Percentiles rank a stretch among this genome's conserved stretches.
Evolutionary conservation across 1,139 yeast species (phyloP).

Genomic region (Pichia sp.): DNA sequence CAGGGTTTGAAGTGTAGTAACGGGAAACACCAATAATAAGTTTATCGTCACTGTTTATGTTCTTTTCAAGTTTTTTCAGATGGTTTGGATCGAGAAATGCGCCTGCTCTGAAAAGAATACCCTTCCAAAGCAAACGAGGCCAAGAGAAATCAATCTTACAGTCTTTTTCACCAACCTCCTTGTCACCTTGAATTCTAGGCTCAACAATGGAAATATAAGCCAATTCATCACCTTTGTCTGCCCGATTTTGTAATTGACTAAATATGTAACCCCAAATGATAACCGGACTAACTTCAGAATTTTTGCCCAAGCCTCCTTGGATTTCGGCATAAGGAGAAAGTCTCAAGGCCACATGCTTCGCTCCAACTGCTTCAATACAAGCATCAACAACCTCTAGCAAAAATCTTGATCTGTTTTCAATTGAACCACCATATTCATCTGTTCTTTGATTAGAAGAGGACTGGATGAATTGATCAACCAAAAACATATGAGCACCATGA

Average conservation of each 20-base stretch:
- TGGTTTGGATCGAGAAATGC: slow-evolving; percentile 30
- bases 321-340: slow-evolving; percentile 54
- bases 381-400: slow-evolving; percentile 37
- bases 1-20: slow-evolving; percentile 42
- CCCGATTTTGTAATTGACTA: slow-evolving; percentile 37
- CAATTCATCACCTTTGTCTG: slow-evolving; percentile 36
- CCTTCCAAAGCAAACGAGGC: slow-evolving; percentile 42
- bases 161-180: not conserved
- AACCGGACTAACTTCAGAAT: slow-evolving; percentile 36
- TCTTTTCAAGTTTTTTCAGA: slow-evolving; percentile 12
- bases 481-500: slow-evolving; percentile 51
- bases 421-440: slow-evolving; percentile 51
- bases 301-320: slow-evolving; percentile 36
- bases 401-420: slow-evolving; percentile 39
- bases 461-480: slow-evolving; percentile 40
- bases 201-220: slow-evolving; percentile 43
- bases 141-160: slow-evolving; percentile 20
- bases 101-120: slow-evolving; percentile 46
- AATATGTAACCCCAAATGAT: slow-evolving; percentile 38
- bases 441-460: slow-evolving; percentile 40
- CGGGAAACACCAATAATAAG: slow-evolving; percentile 38
- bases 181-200: slow-evolving; percentile 31
- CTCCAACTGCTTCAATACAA: slow-evolving; percentile 32
- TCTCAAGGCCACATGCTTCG: slow-evolving; percentile 47
- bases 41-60: slow-evolving; percentile 30